These are phyloP conservation scores for Penicillium glabrum DNA, from an alignment of 2,329 filamentous ascomycete species.

Conservation along the genomic window DNA sequence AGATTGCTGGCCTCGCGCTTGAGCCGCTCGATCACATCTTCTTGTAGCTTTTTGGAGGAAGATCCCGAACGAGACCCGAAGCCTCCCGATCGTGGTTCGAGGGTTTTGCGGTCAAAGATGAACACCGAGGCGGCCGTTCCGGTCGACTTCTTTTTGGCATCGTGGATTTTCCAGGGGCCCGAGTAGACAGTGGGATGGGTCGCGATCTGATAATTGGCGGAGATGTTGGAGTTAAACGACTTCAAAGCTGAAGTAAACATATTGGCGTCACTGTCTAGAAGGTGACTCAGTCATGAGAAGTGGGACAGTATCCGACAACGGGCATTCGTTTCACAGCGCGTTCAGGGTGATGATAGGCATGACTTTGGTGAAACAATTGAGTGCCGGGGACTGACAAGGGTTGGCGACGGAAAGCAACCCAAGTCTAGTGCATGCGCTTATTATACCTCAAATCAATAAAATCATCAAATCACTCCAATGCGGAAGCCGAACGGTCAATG, in stretches of 20 bases:
- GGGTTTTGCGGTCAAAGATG: constrained; percentile 84
- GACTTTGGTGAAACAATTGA: neutral
- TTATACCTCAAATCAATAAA: neutral
- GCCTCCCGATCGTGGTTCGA: constrained; percentile 68
- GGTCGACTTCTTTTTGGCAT: constrained; percentile 94
- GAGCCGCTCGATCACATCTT: constrained; percentile 86
- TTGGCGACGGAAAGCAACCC: neutral
- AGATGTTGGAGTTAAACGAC: constrained; percentile 91
- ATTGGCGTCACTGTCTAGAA: constrained; percentile 29
- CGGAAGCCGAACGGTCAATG: neutral
- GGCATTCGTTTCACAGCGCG: constrained; percentile 12
- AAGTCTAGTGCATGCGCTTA: neutral
- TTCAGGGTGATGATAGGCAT: constrained; percentile 1
- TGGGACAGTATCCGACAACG: neutral
- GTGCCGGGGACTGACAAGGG: neutral
- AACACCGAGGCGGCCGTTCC: constrained; percentile 89
- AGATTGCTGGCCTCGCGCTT: constrained; percentile 90
- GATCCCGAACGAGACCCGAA: constrained; percentile 62
- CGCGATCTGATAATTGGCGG: constrained; percentile 83
- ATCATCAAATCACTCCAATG: neutral
- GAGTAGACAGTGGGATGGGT: constrained; percentile 73
- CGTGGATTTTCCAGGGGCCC: constrained; percentile 96
- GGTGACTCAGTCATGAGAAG: neutral
- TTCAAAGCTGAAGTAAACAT: constrained; percentile 97
- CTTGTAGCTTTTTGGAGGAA: constrained; percentile 74